Percentiles rank a stretch among this genome's conserved stretches.
phyloP scores from a whole-genome alignment of 371 early-diverging fungal species.

The Syncephalastrum contaminatum region DNA sequence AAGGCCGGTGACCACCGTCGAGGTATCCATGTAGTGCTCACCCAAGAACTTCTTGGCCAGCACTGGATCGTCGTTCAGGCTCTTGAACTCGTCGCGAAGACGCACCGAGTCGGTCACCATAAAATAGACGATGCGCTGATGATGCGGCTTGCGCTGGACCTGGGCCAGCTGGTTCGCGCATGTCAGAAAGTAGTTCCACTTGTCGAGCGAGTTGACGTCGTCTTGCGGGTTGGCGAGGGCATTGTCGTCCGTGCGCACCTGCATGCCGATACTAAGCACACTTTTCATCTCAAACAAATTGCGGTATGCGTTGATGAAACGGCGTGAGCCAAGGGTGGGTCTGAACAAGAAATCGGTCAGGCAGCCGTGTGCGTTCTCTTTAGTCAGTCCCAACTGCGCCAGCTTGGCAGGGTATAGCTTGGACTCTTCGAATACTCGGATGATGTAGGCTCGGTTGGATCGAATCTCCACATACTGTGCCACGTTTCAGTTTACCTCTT shows the following conservation, averaged over 20 bases:
- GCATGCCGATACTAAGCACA: slow-evolving; percentile 36
- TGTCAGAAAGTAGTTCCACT: slow-evolving; percentile 31
- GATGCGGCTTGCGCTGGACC: slow-evolving; percentile 25
- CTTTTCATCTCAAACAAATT: slow-evolving; percentile 30
- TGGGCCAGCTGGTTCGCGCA: slow-evolving; percentile 33
- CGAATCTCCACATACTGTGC: slow-evolving; percentile 25
- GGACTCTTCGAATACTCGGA: slow-evolving; percentile 32
- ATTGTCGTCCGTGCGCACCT: slow-evolving; percentile 36
- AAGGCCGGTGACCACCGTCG: slow-evolving; percentile 24
- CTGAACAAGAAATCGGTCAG: slow-evolving; percentile 34
- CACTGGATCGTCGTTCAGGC: slow-evolving; percentile 20
- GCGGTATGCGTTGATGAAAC: slow-evolving; percentile 28
- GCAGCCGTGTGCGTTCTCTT: slow-evolving; percentile 34
- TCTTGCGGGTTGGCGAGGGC: slow-evolving; percentile 26
- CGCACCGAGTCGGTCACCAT: slow-evolving; percentile 30
- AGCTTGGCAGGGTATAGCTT: slow-evolving; percentile 20
- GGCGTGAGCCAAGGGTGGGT: slow-evolving; percentile 31
- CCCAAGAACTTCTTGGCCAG: slow-evolving; percentile 10
- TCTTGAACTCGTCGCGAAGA: slow-evolving; percentile 26
- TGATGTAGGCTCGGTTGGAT: slow-evolving; percentile 35
- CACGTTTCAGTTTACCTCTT: neutral
- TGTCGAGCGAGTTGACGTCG: slow-evolving; percentile 23
- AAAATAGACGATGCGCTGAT: slow-evolving; percentile 30
- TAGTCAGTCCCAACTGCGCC: slow-evolving; percentile 22
- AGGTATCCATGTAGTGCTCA: slow-evolving; percentile 1